Evolutionary conservation across 352 stramenopile species (phyloP).

Genomic region (Elongisporangium anandrum): DNA sequence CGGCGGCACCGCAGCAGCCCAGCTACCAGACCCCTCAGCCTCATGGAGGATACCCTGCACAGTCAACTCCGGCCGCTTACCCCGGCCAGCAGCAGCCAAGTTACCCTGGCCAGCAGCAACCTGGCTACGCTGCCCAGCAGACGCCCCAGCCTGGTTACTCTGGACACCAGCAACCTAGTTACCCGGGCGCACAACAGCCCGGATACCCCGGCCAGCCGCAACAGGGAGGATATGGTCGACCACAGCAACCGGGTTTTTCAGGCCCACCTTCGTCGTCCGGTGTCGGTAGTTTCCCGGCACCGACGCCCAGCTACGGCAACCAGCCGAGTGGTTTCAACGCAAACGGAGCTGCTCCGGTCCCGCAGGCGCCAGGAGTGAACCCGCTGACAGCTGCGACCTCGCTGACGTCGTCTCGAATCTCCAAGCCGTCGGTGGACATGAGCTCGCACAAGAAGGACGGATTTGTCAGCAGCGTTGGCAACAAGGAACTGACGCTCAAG

Average conservation of each 20-base stretch:
- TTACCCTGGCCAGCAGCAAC: slow-evolving; percentile 13
- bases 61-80: slow-evolving; percentile 8
- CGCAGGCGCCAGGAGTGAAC: slow-evolving; percentile 71
- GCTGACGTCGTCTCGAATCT: slow-evolving; percentile 68
- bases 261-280: slow-evolving; percentile 26
- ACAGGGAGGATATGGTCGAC: slow-evolving; percentile 29
- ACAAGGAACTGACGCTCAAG: slow-evolving; percentile 85
- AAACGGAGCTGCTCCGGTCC: slow-evolving; percentile 27
- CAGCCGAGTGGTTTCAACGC: slow-evolving; percentile 32
- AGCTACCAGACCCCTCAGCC: slow-evolving; percentile 11
- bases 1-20: slow-evolving; percentile 2
- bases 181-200: slow-evolving; percentile 30
- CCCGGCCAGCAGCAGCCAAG: slow-evolving; percentile 23
- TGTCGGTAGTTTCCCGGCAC: slow-evolving; percentile 22
- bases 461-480: slow-evolving; percentile 80
- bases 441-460: slow-evolving; percentile 76
- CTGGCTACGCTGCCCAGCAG: slow-evolving; percentile 18
- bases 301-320: slow-evolving; percentile 17
- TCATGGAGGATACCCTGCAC: slow-evolving; percentile 7
- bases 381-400: slow-evolving; percentile 43
- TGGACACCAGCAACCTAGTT: slow-evolving; percentile 25
- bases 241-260: slow-evolving; percentile 35
- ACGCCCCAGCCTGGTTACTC: slow-evolving; percentile 26
- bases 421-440: slow-evolving; percentile 81
- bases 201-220: slow-evolving; percentile 25